phyloP scores from a whole-genome alignment of 345 rosid species.

The Arabis hirsuta region DNA sequence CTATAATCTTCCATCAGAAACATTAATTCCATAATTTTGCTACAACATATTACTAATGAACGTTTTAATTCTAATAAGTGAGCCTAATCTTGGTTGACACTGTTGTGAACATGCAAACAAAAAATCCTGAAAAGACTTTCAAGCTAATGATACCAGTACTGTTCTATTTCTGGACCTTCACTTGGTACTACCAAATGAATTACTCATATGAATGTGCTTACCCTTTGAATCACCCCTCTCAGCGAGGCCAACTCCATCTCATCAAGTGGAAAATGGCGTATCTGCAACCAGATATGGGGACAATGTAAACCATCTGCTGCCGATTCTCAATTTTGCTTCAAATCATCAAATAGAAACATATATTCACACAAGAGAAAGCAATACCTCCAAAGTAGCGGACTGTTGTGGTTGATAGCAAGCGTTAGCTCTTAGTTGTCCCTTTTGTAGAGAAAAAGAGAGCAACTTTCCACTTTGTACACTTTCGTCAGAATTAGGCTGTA shows the following conservation, averaged over 20 bases:
- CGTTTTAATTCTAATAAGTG: not conserved
- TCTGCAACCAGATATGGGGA: conserved; percentile 50
- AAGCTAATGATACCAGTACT: not conserved
- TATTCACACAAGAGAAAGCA: conserved; percentile 22
- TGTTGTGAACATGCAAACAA: conserved; percentile 11
- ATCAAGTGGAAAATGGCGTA: conserved; percentile 91
- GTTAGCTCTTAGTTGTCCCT: conserved; percentile 88
- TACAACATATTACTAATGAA: not conserved
- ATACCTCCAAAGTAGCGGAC: conserved; percentile 91
- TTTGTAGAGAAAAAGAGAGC: conserved; percentile 81
- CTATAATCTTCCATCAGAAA: not conserved
- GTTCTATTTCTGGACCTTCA: conserved; percentile 20
- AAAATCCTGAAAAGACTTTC: conserved; percentile 2
- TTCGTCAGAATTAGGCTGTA: conserved; percentile 59
- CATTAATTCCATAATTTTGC: not conserved
- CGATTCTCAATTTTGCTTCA: not conserved
- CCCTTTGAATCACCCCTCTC: conserved; percentile 86
- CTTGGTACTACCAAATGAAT: conserved; percentile 17
- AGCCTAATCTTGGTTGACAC: conserved; percentile 9
- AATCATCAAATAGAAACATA: conserved; percentile 4
- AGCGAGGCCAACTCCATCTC: conserved; percentile 97
- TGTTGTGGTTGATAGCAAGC: conserved; percentile 73
- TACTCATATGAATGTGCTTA: conserved; percentile 43
- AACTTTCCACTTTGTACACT: conserved; percentile 69
- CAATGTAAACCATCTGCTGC: conserved; percentile 4